Conservation (phyloP, 768 basidiomycete genomes). For the Fomitopsis serialis region DNA sequence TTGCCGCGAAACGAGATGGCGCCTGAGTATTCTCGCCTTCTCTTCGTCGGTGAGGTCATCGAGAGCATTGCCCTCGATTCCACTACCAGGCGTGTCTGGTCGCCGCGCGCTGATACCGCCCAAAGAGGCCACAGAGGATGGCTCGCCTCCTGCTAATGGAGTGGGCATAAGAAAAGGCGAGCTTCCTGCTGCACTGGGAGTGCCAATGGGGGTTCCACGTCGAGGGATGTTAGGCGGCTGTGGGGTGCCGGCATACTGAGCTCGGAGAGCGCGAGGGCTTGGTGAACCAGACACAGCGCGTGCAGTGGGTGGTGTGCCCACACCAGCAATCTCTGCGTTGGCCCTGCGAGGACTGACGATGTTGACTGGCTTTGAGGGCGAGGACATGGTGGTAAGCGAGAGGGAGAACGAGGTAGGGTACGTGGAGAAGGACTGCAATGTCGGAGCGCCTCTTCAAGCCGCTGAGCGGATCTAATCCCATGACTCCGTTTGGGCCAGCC, state of each 20-base stretch:
- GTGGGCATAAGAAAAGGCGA: slow-evolving; percentile 10
- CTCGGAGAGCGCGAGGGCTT: slow-evolving; percentile 57
- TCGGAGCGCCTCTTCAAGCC: not conserved
- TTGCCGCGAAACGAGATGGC: slow-evolving; percentile 74
- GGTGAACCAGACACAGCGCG: slow-evolving; percentile 47
- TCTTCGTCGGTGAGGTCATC: slow-evolving; percentile 75
- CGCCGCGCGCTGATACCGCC: slow-evolving; percentile 36
- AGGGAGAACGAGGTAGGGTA: not conserved
- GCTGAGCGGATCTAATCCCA: no score
- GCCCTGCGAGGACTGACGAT: slow-evolving; percentile 14
- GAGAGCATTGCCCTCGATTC: slow-evolving; percentile 31
- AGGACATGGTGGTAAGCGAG: slow-evolving; percentile 14
- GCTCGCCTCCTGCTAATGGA: slow-evolving; percentile 10
- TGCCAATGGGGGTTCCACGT: slow-evolving; percentile 50
- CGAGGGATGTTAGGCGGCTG: slow-evolving; percentile 47
- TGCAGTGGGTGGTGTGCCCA: slow-evolving; percentile 8
- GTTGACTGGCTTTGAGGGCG: slow-evolving; percentile 17
- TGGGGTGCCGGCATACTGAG: slow-evolving; percentile 56
- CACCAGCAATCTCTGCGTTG: not conserved
- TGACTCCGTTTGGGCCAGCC: no score
- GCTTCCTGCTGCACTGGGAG: slow-evolving; percentile 16
- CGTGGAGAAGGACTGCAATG: not conserved
- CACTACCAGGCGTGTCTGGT: slow-evolving; percentile 22
- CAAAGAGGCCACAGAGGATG: slow-evolving; percentile 20
- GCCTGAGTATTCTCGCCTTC: slow-evolving; percentile 73